A percentile compares a stretch with the other conserved stretches of the same genome.
phyloP scores from a whole-genome alignment of 1,284 basidiomycete species.

The Ustilago tritici region DNA sequence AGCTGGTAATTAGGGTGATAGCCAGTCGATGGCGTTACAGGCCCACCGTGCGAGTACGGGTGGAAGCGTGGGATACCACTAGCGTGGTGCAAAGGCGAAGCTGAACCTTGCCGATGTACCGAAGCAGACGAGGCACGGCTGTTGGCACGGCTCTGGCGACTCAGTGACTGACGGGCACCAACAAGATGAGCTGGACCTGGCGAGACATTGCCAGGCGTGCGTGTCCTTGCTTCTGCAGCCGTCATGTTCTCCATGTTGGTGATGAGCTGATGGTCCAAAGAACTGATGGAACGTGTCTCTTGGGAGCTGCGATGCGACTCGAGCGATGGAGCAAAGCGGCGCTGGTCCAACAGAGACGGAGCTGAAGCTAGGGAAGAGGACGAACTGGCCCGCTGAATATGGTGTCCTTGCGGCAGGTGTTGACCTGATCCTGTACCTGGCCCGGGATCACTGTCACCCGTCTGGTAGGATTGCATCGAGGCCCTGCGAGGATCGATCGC shows the following conservation, averaged over 20 bases:
- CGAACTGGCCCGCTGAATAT: constrained; percentile 56
- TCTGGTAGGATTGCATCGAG: constrained; percentile 62
- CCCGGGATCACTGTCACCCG: constrained; percentile 63
- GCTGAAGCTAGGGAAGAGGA: constrained; percentile 57
- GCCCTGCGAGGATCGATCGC: constrained; percentile 51
- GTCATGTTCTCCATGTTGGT: constrained; percentile 66
- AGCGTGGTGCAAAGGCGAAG: constrained; percentile 63
- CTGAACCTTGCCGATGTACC: constrained; percentile 59
- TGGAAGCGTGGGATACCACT: constrained; percentile 63
- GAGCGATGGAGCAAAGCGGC: constrained; percentile 49
- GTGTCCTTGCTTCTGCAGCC: constrained; percentile 53
- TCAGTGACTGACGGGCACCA: constrained; percentile 51
- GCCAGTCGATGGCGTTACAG: constrained; percentile 30
- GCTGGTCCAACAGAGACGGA: constrained; percentile 48
- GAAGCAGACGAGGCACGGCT: constrained; percentile 62
- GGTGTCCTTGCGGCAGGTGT: constrained; percentile 33
- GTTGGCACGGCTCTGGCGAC: constrained; percentile 56
- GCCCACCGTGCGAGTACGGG: constrained; percentile 58
- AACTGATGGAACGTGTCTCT: constrained; percentile 57
- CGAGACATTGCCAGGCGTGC: constrained; percentile 55
- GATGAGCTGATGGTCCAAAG: constrained; percentile 63
- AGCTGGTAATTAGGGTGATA: constrained; percentile 48
- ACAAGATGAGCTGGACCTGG: constrained; percentile 52
- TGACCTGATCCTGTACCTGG: constrained; percentile 44
- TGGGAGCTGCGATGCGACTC: constrained; percentile 50